Evolutionary conservation across 73 alveolate species (phyloP), one percentile per base, ranked within the genome.

Genomic region (Urostyla sp.): DNA sequence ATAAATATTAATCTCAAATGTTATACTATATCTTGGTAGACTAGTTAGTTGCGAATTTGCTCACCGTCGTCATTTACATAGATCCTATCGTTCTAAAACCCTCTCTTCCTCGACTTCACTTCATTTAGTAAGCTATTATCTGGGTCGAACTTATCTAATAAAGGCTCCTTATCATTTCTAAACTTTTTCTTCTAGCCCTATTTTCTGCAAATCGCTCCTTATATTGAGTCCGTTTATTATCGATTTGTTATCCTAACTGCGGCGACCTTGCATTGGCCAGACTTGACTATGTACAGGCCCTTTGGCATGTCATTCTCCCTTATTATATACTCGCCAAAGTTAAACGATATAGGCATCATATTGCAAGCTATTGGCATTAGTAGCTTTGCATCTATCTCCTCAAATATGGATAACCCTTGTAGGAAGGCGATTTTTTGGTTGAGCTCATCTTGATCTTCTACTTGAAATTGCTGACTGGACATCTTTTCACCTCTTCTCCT

Each of bases 241-340:
- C 85, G 50, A 46, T 23, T 38, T 6, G 75, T 74, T 34, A 73
- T 73, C 37, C 85, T 50, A 8, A 49, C 31, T 45, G 66, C 4
- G 0, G 74, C 85, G 16, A 77, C 88, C 28, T 60, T 77, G 80
- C 88, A 77, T 43, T 59, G 20, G 8, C 88, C 88, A 21, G 52
- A 13, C 40, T 43, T 57, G 20, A 77, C 49, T 1, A 77, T 58
- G 46, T 77, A 77, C 31, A 77, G 31, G 50, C 88, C 88, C 36
- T 77, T 77, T 6, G 88, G 88, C 18, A 58, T 38, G 13, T 77
- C 80, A 0, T 80, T 80, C 35, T 77, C 80, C 37, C 46, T 77
- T 13, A 77, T 40, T n/a, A 77, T 38, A 24, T 58, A 77, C 57
- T 77, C 88, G 18, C 88, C 88, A 30, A 77, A 77, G 57, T 34